A percentile compares a stretch with the other conserved stretches of the same genome.
These are phyloP conservation scores for Epicoccum sorghinum DNA, from an alignment of 2,329 filamentous ascomycete genomes.

Conservation along the genomic window DNA sequence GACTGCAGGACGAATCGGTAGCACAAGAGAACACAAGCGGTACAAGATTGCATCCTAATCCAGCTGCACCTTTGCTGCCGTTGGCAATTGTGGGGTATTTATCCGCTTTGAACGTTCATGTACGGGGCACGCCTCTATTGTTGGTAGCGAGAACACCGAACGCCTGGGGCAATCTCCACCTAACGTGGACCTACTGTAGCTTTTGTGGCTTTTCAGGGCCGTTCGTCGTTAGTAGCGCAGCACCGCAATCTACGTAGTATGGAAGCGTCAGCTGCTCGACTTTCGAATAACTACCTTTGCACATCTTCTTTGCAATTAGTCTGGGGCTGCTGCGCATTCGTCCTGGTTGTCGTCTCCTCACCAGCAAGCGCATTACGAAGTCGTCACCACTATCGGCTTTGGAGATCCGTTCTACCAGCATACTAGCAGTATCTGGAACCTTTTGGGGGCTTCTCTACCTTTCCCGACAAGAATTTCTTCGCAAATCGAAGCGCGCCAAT, in stretches of 20 bases:
- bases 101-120: too few relatives aligned
- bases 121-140: slow-evolving; percentile 3
- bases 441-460: neutral
- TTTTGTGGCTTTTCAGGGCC: slow-evolving; percentile 14
- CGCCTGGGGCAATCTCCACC: slow-evolving; percentile 21
- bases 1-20: neutral
- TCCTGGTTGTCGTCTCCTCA: neutral
- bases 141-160: slow-evolving; percentile 3
- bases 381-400: slow-evolving; percentile 3
- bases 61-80: neutral
- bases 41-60: neutral
- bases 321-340: neutral
- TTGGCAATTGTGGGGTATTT: slow-evolving; percentile 1
- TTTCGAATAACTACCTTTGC: neutral
- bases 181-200: slow-evolving; percentile 7
- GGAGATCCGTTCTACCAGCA: slow-evolving; percentile 10
- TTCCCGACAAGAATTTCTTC: neutral
- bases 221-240: slow-evolving; percentile 6
- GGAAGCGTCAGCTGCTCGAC: slow-evolving; percentile 2
- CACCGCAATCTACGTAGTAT: neutral
- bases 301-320: neutral
- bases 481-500: too few relatives aligned
- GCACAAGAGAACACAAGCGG: neutral
- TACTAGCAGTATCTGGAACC: slow-evolving; percentile 1
- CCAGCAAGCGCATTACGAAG: neutral